Conservation (phyloP, 768 basidiomycete species). For the Agaricus subrufescens region DNA sequence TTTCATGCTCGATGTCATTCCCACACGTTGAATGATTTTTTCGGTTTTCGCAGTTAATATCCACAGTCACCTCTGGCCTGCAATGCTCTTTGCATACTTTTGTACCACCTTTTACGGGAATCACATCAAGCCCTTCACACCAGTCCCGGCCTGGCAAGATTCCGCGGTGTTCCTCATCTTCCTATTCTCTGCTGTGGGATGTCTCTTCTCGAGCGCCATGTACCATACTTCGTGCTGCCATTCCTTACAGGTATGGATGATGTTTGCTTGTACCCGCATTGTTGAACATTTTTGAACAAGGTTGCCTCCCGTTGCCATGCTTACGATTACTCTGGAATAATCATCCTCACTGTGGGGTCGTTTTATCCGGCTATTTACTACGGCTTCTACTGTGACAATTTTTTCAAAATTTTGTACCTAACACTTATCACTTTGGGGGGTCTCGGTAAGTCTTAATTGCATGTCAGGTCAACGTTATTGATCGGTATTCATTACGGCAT, state of each 20-base stretch:
- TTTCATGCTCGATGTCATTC: constrained; percentile 9
- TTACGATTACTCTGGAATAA: constrained; percentile 79
- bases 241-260: constrained; percentile 52
- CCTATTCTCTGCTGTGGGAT: constrained; percentile 66
- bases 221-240: constrained; percentile 76
- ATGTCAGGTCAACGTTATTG: constrained; percentile 12
- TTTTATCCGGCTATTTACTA: constrained; percentile 76
- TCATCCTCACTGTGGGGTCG: constrained; percentile 73
- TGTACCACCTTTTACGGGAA: constrained; percentile 47
- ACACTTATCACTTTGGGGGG: constrained; percentile 47
- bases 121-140: constrained; percentile 45
- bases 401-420: constrained; percentile 52
- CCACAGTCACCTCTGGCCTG: constrained; percentile 74
- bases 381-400: constrained; percentile 65
- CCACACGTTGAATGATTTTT: constrained; percentile 9
- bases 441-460: constrained; percentile 42
- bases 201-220: constrained; percentile 64
- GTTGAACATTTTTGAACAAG: constrained; percentile 28
- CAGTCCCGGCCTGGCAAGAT: constrained; percentile 56
- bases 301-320: constrained; percentile 56
- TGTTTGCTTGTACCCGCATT: constrained; percentile 16
- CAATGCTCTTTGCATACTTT: constrained; percentile 54
- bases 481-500: constrained; percentile 15
- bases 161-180: constrained; percentile 58
- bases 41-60: constrained; percentile 62